Percentiles rank a stretch among this genome's conserved stretches.
These are phyloP conservation scores for Eucommia ulmoides DNA, from an alignment of 257 asterid species.

Conservation along the genomic window DNA sequence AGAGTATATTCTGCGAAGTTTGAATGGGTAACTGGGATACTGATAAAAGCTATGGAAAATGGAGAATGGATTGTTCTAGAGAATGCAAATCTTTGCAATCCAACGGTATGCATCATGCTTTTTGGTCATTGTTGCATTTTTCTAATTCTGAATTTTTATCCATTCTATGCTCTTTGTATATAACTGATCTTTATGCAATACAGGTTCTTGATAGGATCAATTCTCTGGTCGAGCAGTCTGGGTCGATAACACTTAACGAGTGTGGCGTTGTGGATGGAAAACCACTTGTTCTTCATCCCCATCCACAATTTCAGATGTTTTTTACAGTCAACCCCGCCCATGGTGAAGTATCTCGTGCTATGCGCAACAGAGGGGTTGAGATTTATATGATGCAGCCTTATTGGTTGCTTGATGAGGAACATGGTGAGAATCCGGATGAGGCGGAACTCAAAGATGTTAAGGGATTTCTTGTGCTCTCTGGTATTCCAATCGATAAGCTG, in stretches of 20 bases:
- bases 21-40: conserved; percentile 92
- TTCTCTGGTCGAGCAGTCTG: conserved; percentile 96
- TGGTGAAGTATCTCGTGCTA: conserved; percentile 98
- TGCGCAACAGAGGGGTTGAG: conserved; percentile 97
- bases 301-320: conserved; percentile 86
- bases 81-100: conserved; percentile 97
- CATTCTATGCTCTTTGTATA: too few species aligned
- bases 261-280: conserved; percentile 87
- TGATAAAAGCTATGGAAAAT: conserved; percentile 84
- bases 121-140: conserved; percentile 4
- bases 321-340: conserved; percentile 77
- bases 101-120: conserved; percentile 57
- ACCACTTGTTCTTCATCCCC: conserved; percentile 80
- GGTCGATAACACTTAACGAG: conserved; percentile 86
- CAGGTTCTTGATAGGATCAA: conserved; percentile 98
- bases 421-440: conserved; percentile 20
- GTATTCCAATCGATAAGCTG: conserved; percentile 60
- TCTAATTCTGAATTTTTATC: not conserved
- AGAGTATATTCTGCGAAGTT: conserved; percentile 51
- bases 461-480: conserved; percentile 62
- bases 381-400: conserved; percentile 64
- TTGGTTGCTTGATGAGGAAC: conserved; percentile 37
- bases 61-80: conserved; percentile 98
- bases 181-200: conserved; percentile 9
- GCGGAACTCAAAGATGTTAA: conserved; percentile 61